phyloP scores from a whole-genome alignment of 2,329 filamentous ascomycete species.

The Neonectria neomacrospora region DNA sequence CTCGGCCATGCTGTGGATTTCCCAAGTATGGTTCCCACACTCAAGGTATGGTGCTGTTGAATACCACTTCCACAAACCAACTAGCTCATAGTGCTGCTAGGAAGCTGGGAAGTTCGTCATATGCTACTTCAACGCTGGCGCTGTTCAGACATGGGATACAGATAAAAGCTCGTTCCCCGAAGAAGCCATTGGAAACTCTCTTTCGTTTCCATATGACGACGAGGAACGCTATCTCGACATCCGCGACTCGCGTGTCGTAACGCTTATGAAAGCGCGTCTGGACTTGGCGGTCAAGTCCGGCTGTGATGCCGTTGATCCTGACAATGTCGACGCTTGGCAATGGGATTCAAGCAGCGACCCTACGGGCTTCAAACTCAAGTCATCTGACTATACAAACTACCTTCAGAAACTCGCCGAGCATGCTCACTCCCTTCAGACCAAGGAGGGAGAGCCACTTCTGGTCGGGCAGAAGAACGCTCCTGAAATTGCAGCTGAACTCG shows the following conservation, averaged over 20 bases:
- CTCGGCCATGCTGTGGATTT: too few relatives aligned
- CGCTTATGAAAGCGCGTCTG: conserved; percentile 47
- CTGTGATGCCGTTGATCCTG: conserved; percentile 50
- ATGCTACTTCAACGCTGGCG: conserved; percentile 49
- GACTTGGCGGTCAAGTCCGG: conserved; percentile 42
- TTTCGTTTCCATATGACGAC: conserved; percentile 39
- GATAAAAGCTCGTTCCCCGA: conserved; percentile 42
- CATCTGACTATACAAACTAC: conserved; percentile 45
- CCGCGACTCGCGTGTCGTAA: conserved; percentile 38
- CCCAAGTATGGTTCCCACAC: too few relatives aligned
- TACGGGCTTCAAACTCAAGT: conserved; percentile 45
- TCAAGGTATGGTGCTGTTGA: too few relatives aligned
- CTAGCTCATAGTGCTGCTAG: background rate
- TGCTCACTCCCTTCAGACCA: conserved; percentile 44
- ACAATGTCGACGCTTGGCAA: conserved; percentile 49
- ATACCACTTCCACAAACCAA: too few relatives aligned
- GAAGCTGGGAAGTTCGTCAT: background rate
- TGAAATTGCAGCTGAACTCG: conserved; percentile 41
- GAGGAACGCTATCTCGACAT: conserved; percentile 48
- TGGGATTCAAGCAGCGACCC: conserved; percentile 39
- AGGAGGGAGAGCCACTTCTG: conserved; percentile 40
- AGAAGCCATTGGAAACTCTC: conserved; percentile 38
- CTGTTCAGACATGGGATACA: conserved; percentile 45
- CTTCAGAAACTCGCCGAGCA: conserved; percentile 44
- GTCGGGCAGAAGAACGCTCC: conserved; percentile 50